Percentiles rank a stretch among this genome's conserved stretches.
These are phyloP conservation scores for Ceratobasidium sp. DNA, from an alignment of 1,284 basidiomycete species.

Conservation along the genomic window DNA sequence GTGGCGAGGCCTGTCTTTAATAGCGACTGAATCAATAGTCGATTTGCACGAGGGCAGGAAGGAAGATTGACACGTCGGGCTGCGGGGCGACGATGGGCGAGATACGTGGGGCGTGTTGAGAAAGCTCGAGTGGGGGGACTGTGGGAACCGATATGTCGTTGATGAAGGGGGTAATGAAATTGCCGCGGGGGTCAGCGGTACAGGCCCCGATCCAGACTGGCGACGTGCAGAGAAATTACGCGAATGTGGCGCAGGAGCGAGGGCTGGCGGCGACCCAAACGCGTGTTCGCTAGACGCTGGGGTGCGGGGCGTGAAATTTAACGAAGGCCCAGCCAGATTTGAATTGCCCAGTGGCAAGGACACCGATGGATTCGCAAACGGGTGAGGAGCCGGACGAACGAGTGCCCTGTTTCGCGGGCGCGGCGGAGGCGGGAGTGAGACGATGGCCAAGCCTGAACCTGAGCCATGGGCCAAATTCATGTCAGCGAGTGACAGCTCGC, in stretches of 20 bases:
- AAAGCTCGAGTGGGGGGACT: slow-evolving; percentile 26
- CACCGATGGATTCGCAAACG: neutral
- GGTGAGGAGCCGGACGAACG: slow-evolving; percentile 19
- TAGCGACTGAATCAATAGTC: slow-evolving; percentile 6
- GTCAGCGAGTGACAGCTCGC: neutral
- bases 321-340: slow-evolving; percentile 22
- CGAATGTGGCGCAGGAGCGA: neutral
- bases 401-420: slow-evolving; percentile 38
- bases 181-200: neutral
- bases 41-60: slow-evolving; percentile 41
- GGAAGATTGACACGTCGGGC: slow-evolving; percentile 2
- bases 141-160: slow-evolving; percentile 5
- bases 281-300: neutral
- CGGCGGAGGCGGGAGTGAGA: slow-evolving; percentile 42
- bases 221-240: neutral
- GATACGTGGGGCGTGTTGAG: neutral
- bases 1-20: slow-evolving; percentile 3
- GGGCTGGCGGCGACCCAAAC: neutral
- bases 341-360: slow-evolving; percentile 7
- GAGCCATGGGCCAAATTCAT: neutral
- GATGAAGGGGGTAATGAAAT: slow-evolving; percentile 3
- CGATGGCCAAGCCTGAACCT: slow-evolving; percentile 19
- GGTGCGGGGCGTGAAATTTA: slow-evolving; percentile 1
- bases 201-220: neutral
- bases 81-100: slow-evolving; percentile 13